Conservation (phyloP, 805 yeast genomes). For the Wickerhamiella siamensis region DNA sequence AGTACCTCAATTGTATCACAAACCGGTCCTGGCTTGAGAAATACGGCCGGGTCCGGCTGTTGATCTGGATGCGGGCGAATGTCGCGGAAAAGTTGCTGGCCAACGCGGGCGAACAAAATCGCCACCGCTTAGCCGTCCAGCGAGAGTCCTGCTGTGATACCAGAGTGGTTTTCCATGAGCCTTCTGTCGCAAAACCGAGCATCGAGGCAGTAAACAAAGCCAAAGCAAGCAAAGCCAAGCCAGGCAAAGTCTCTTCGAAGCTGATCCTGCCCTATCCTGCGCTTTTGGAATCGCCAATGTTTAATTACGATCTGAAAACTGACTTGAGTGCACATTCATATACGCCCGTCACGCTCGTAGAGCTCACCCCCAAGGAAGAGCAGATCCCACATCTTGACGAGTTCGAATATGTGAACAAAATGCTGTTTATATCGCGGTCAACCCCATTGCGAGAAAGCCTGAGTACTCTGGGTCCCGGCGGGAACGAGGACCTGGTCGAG, state of each 20-base stretch:
- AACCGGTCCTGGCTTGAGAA: slow-evolving; percentile 60
- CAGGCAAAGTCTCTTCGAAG: slow-evolving; percentile 1
- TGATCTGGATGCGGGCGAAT: slow-evolving; percentile 48
- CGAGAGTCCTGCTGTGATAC: slow-evolving; percentile 50
- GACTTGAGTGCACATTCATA: slow-evolving; percentile 15
- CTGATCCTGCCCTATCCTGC: slow-evolving; percentile 8
- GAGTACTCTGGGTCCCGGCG: slow-evolving; percentile 67
- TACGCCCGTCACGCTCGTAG: slow-evolving; percentile 35
- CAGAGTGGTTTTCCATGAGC: slow-evolving; percentile 20
- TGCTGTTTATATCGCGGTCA: slow-evolving; percentile 36
- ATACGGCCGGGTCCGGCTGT: slow-evolving; percentile 61
- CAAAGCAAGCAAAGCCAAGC: background rate
- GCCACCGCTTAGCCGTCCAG: slow-evolving; percentile 52
- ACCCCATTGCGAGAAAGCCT: slow-evolving; percentile 35
- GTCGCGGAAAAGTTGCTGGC: slow-evolving; percentile 54
- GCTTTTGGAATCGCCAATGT: slow-evolving; percentile 9
- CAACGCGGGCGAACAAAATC: slow-evolving; percentile 32
- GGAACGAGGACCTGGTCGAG: slow-evolving; percentile 28
- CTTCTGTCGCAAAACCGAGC: slow-evolving; percentile 19
- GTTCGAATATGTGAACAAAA: slow-evolving; percentile 54
- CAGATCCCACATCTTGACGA: slow-evolving; percentile 36
- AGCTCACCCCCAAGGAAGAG: slow-evolving; percentile 35
- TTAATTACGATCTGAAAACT: slow-evolving; percentile 2
- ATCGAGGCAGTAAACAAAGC: background rate
- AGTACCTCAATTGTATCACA: slow-evolving; percentile 56